phyloP scores from a whole-genome alignment of 2,329 filamentous ascomycete species.

The Stachybotrys chlorohalonatus region DNA sequence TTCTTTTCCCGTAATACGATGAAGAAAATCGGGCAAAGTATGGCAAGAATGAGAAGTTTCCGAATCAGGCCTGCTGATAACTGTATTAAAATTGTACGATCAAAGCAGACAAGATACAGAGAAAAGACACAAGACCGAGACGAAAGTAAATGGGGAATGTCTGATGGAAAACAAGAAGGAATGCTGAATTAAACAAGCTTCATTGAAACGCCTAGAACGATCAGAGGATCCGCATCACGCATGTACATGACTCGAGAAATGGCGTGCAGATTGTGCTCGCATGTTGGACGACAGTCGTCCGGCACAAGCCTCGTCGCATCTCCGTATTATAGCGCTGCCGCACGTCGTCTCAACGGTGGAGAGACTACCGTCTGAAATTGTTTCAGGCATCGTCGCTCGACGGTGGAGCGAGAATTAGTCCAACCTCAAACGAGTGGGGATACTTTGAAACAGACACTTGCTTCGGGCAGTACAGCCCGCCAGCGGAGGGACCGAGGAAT shows the following conservation, averaged over 20 bases:
- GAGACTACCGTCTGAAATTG: not conserved
- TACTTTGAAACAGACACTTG: not conserved
- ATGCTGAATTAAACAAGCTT: not conserved
- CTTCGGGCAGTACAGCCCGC: not conserved
- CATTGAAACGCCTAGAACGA: not conserved
- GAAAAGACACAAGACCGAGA: too few species aligned
- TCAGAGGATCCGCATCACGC: not conserved
- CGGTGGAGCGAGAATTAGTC: not conserved
- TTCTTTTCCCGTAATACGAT: too few species aligned
- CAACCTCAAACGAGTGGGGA: not conserved
- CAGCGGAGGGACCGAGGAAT: too few species aligned
- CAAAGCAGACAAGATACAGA: too few species aligned
- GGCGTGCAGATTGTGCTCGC: not conserved
- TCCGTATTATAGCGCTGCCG: not conserved
- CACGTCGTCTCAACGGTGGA: not conserved
- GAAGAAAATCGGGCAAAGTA: not conserved
- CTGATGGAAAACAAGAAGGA: not conserved
- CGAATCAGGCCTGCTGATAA: not conserved
- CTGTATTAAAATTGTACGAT: too few species aligned
- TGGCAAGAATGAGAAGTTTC: not conserved
- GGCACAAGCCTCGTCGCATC: not conserved
- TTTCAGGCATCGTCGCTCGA: not conserved
- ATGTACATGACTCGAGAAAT: not conserved
- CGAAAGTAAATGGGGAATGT: too few species aligned
- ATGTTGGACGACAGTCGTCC: not conserved